Conservation (phyloP, 192 early-diverging fungal genomes). For the Backusella parvicylindrica region DNA sequence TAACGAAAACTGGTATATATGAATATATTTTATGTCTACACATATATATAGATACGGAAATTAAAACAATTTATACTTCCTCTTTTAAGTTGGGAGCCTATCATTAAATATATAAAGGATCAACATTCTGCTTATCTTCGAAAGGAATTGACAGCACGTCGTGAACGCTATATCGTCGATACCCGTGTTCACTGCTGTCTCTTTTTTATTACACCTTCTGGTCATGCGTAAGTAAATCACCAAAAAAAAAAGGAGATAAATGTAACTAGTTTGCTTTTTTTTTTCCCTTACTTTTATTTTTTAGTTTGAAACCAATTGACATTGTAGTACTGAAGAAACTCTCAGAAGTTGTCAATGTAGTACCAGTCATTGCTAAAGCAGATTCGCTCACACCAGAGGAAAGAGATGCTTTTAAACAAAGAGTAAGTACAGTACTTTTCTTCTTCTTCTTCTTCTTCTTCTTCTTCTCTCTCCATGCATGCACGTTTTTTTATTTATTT, state of each 20-base stretch:
- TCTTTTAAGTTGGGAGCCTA: conserved; percentile 81
- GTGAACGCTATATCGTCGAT: conserved; percentile 90
- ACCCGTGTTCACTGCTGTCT: conserved; percentile 93
- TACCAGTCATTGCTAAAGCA: conserved; percentile 88
- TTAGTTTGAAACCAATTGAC: conserved; percentile 82
- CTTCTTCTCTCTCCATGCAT: neutral
- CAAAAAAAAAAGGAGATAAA: neutral
- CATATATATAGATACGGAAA: conserved; percentile 47
- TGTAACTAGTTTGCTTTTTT: neutral
- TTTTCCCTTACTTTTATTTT: neutral
- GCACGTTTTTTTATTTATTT: neutral
- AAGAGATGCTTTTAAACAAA: conserved; percentile 74
- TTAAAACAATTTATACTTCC: conserved; percentile 73
- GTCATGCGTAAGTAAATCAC: conserved; percentile 70
- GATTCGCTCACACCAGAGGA: conserved; percentile 87
- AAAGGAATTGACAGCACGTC: conserved; percentile 83
- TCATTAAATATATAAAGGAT: conserved; percentile 98
- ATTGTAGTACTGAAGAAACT: conserved; percentile 82
- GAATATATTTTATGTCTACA: neutral
- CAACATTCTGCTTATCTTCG: conserved; percentile 94
- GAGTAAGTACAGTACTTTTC: conserved; percentile 38
- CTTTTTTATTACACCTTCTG: conserved; percentile 95
- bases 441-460: too few species aligned
- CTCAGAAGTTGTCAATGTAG: conserved; percentile 81
- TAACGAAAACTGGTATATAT: conserved; percentile 87